Base-by-base conservation (phyloP, 2,329 filamentous ascomycete genomes). In the Exophiala dermatitidis region DNA sequence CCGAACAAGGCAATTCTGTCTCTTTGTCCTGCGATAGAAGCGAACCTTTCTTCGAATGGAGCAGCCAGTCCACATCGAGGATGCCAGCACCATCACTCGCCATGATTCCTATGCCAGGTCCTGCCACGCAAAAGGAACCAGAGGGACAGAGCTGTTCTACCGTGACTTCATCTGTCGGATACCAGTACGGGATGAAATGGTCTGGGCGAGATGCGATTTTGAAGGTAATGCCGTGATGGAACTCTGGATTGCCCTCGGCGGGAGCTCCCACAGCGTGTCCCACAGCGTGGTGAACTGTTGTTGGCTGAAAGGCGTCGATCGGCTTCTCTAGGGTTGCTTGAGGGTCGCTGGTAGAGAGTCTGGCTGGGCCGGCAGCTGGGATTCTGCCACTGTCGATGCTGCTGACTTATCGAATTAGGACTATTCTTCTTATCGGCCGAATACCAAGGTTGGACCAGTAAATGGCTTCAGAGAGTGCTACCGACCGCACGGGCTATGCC, bases 31-130 rank as follows among this genome's bases (percentile, higher is more conserved):
- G 28, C 6, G 30, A 19, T 47, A 28, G 26, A 42, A 45, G 71
- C 78, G 71, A 77, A 88, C 89, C 88, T 85, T 86, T 90, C 60
- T 84, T 82, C 63, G 85, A 82, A 67, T 87, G 86, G 71, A 93
- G 86, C 76, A 94, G 86, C 89, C 89, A 95, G 71, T 86, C 90
- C 66, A 94, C 88, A 72, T 95, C 89, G 66, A 94, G 81, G 62
- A 85, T 84, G 40, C 54, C 46, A 31, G 46, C 57, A 38, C 28
- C 47, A 69, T 89, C 83, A 61, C 88, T 81, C 63, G 86, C 84
- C 58, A 60, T 60, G 26, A 38, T 54, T 37, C n/a, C 32, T 4
- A 19, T 33, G 12, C 12, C 28, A 2, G 29, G 31, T 46, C 28
- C 31, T 31, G 40, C 37, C 40, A 41, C 6, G 33, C 46, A 33